A percentile compares a stretch with the other conserved stretches of the same genome.
These are phyloP conservation scores for Candida tallmaniae DNA, from an alignment of 805 yeast genomes.

Conservation along the genomic window DNA sequence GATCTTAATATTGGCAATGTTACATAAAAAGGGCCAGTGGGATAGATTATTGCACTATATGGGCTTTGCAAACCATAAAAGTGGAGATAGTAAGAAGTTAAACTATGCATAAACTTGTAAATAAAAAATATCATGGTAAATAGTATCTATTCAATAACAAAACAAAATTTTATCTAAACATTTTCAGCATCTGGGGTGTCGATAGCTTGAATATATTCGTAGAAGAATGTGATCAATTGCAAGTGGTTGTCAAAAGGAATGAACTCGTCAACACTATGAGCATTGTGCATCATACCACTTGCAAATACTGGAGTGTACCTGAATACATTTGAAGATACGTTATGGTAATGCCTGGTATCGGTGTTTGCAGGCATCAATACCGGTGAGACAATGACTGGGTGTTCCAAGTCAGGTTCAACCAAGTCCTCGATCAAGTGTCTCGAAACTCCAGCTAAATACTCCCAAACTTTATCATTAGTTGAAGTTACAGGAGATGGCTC, in stretches of 20 bases:
- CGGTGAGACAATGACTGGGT: slow-evolving; percentile 40
- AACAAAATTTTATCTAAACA: background rate
- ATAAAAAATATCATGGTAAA: background rate
- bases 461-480: slow-evolving; percentile 44
- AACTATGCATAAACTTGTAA: background rate
- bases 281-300: slow-evolving; percentile 11
- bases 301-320: slow-evolving; percentile 34
- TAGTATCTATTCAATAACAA: background rate
- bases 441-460: slow-evolving; percentile 55
- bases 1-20: slow-evolving; percentile 82
- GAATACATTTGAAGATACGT: slow-evolving; percentile 49
- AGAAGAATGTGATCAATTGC: slow-evolving; percentile 31
- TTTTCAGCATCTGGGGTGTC: slow-evolving; percentile 18
- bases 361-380: slow-evolving; percentile 56
- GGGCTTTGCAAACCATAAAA: too few species aligned
- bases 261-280: slow-evolving; percentile 36
- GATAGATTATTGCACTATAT: slow-evolving; percentile 45
- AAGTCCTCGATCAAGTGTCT: slow-evolving; percentile 59
- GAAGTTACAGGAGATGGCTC: slow-evolving; percentile 48
- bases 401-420: slow-evolving; percentile 28
- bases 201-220: slow-evolving; percentile 43
- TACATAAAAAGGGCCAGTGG: slow-evolving; percentile 96
- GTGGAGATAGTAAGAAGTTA: too few species aligned
- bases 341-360: slow-evolving; percentile 58
- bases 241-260: slow-evolving; percentile 28